These are phyloP conservation scores for Colletotrichum siamense DNA, from an alignment of 2,329 filamentous ascomycete genomes.

Conservation along the genomic window DNA sequence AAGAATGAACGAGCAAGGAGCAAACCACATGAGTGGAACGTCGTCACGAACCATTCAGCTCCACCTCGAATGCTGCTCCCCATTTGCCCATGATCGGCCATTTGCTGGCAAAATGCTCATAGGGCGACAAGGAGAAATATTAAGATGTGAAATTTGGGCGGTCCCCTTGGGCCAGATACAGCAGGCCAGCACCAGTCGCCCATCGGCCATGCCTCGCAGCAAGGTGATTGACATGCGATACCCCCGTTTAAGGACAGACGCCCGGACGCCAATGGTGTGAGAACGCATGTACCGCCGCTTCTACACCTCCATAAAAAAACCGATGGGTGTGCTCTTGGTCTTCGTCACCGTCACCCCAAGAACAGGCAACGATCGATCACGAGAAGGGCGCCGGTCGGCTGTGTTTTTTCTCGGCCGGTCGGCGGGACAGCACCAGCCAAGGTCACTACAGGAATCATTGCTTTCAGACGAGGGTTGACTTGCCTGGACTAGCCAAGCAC, in stretches of 20 bases:
- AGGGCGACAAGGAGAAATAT: not conserved
- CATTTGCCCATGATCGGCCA: not conserved
- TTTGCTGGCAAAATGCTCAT: not conserved
- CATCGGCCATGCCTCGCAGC: not conserved
- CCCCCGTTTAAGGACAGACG: slow-evolving; percentile 2
- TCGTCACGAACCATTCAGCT: not conserved
- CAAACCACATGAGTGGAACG: not conserved
- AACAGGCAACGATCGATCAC: slow-evolving; percentile 16
- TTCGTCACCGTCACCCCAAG: slow-evolving; percentile 20
- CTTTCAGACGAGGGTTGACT: not conserved
- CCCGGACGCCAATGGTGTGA: slow-evolving; percentile 4
- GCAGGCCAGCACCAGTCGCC: not conserved
- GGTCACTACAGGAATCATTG: not conserved
- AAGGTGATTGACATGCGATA: slow-evolving; percentile 12
- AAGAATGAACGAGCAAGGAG: not conserved
- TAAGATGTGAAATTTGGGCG: not conserved
- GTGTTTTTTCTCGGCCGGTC: not conserved
- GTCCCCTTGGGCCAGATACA: not conserved
- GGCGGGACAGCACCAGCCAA: not conserved
- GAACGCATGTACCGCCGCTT: not conserved
- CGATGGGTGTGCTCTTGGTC: slow-evolving; percentile 8
- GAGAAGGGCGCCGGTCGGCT: not conserved
- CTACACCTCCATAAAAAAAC: not conserved
- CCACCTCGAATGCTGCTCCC: not conserved
- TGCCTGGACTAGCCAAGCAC: not conserved